phyloP scores from a whole-genome alignment of 2,329 filamentous ascomycete species.

The Penicillium sp. region DNA sequence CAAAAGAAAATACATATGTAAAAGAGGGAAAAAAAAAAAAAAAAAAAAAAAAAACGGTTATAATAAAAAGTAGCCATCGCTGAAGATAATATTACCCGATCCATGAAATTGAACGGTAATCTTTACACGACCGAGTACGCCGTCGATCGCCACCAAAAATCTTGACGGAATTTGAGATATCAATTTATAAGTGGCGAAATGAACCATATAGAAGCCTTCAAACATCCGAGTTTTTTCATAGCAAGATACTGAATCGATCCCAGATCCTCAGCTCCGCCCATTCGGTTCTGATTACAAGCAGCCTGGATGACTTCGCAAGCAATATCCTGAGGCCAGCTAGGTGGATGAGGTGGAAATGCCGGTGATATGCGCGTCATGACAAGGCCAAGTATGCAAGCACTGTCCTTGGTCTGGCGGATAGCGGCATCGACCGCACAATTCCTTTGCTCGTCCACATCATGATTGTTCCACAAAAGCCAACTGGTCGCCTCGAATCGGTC shows the following conservation, averaged over 20 bases:
- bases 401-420: not conserved
- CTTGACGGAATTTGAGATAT: conserved; percentile 13
- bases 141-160: conserved; percentile 15
- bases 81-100: conserved; percentile 10
- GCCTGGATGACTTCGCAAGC: not conserved
- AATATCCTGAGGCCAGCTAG: not conserved
- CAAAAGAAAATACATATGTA: no score
- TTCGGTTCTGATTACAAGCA: not conserved
- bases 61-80: conserved; percentile 5
- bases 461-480: not conserved
- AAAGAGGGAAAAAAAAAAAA: not conserved
- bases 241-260: not conserved
- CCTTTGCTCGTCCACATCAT: not conserved
- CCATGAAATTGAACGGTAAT: conserved; percentile 3
- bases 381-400: not conserved
- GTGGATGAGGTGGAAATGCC: not conserved
- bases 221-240: not conserved
- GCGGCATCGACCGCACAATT: not conserved
- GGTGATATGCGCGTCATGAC: not conserved
- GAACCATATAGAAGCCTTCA: not conserved
- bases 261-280: not conserved
- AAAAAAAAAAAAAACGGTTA: not conserved
- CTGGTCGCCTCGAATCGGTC: not conserved
- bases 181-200: conserved; percentile 18
- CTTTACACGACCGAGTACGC: not conserved